Base-by-base conservation (phyloP, 208 protist genomes). In the Novymonas esmeraldas region DNA sequence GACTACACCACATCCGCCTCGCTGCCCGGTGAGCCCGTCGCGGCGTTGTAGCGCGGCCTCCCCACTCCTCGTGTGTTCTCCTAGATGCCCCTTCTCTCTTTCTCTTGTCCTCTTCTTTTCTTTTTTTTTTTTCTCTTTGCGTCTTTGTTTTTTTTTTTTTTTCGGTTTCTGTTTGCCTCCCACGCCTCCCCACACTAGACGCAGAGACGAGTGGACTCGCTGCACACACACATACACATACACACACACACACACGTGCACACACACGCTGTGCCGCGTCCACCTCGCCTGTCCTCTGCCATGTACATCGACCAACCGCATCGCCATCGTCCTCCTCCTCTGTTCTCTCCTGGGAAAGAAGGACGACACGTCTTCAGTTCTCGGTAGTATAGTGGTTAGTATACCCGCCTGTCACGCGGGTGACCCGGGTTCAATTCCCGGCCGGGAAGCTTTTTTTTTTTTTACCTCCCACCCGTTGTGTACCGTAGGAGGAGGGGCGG, bases 301-400 rank as follows among this genome's bases (percentile, higher is more conserved):
- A n/a, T n/a, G n/a, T n/a, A n/a, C n/a, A n/a, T n/a, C n/a, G n/a
- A n/a, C n/a, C n/a, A n/a, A n/a, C n/a, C n/a, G n/a, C n/a, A n/a
- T n/a, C n/a, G n/a, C n/a, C n/a, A n/a, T n/a, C n/a, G n/a, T n/a
- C n/a, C n/a, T n/a, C n/a, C n/a, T n/a, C n/a, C n/a, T n/a, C n/a
- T n/a, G n/a, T n/a, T n/a, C n/a, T n/a, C n/a, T n/a, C n/a, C n/a
- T n/a, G n/a, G n/a, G n/a, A n/a, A n/a, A n/a, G n/a, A n/a, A n/a
- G n/a, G n/a, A n/a, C n/a, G n/a, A n/a, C n/a, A 5, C 13, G 6
- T 1, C 31, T 0, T 36, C 56, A 61, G 56, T 61, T 61, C 56
- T 61, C 56, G 56, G 56, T 61, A 61, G 56, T 61, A 61, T 61
- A 61, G 56, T 61, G 56, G 56, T 61, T 61, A 61, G 56, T 61